Evolutionary conservation across 176 grass and related monocot species (phyloP).

Genomic region (Coix lacrymajobi): DNA sequence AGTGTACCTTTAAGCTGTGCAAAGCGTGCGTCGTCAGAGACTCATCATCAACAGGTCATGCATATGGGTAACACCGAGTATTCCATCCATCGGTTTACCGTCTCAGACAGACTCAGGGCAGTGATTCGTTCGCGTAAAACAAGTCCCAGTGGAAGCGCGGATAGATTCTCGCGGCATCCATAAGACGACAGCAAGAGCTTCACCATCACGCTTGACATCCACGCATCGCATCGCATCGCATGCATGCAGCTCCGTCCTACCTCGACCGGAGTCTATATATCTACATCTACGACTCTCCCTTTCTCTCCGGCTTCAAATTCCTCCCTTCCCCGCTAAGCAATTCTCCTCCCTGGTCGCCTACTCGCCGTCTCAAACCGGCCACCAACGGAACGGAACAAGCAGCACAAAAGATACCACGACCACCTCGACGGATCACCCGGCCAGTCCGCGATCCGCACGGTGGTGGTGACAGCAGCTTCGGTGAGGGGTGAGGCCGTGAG

Average conservation of each 20-base stretch:
- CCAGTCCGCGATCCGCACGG: neutral
- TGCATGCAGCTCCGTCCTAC: neutral
- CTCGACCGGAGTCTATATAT: constrained; percentile 16
- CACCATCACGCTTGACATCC: neutral
- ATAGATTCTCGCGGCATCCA: neutral
- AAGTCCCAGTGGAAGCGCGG: neutral
- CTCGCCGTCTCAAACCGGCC: neutral
- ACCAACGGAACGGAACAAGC: neutral
- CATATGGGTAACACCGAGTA: neutral
- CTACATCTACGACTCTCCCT: neutral
- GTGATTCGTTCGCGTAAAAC: constrained; percentile 1
- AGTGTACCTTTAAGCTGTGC: neutral
- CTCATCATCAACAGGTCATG: neutral
- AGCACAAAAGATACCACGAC: neutral
- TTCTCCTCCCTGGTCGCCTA: constrained; percentile 13
- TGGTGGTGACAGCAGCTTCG: neutral
- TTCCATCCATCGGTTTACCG: neutral
- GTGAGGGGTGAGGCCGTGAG: neutral
- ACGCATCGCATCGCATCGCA: neutral
- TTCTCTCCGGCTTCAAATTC: constrained; percentile 24
- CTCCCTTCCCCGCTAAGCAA: constrained; percentile 49
- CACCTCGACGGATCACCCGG: neutral
- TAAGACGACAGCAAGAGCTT: neutral
- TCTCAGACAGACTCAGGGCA: too few species aligned
- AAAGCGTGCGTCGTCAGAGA: neutral